Base-by-base conservation (phyloP, 495 filamentous ascomycete genomes). In the Neurospora pannonica region DNA sequence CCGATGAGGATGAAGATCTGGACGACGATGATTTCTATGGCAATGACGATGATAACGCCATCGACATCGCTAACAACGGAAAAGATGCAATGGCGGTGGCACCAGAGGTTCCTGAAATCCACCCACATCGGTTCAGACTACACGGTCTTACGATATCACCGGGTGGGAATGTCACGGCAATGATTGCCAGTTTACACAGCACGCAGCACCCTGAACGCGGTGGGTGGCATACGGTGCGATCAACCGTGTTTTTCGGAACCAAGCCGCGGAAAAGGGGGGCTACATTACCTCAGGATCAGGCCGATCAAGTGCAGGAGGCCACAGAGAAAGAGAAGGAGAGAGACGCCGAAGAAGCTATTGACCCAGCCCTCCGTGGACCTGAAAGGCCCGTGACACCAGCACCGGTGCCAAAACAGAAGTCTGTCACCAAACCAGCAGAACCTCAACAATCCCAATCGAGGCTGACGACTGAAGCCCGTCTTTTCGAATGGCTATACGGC, bases 401-500 rank as follows among this genome's bases (percentile, higher is more conserved):
- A 31, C 54, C 54, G 6, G 40, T 67, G 7, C 11, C 38, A n/a
- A 72, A 5, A 31, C 21, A n/a, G 24, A 69, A 36, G 8, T 4
- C 43, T 15, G 9, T 31, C 5, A 1, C 31, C 31, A 34, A 21
- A 34, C 24, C 42, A 34, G 42, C 42, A n/a, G 17, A 38, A 11
- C 7, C 28, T n/a, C 42, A 36, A 17, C 54, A 34, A 13, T 31
- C 42, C 43, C 42, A 69, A 24, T 69, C 28, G 13, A 31, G 54
- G 13, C 75, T 83, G 11, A 86, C 83, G 19, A 85, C 84, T 10
- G 85, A 87, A 73, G 84, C 79, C 0, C 76, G 73, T 13, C 77
- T 83, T 71, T 84, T 84, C 76, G 85, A 86, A 62, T 83, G 82
- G 79, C 84, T 87, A 79, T 87, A 87, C 74, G 85, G 84, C 69